These are phyloP conservation scores for Xylaria sp. DNA, from an alignment of 2,329 filamentous ascomycete species.

Conservation along the genomic window DNA sequence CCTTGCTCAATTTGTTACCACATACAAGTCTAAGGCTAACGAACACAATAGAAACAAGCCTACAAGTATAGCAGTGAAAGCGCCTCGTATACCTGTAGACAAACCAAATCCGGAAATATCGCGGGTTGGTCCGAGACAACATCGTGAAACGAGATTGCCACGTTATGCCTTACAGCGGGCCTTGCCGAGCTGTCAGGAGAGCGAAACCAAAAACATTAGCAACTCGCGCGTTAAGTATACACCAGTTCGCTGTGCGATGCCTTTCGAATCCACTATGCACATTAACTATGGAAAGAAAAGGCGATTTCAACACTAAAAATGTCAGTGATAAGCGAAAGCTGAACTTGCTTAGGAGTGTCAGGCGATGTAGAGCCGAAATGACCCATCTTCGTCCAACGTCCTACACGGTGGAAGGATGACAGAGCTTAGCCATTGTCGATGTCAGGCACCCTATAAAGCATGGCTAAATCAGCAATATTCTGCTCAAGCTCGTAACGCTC, in stretches of 20 bases:
- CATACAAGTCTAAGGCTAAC: neutral
- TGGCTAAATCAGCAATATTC: neutral
- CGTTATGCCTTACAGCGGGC: constrained; percentile 18
- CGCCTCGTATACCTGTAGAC: neutral
- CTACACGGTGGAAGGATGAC: neutral
- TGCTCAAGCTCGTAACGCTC: neutral
- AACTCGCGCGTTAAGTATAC: neutral
- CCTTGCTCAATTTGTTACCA: too few relatives aligned
- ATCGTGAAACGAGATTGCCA: neutral
- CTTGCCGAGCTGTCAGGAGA: constrained; percentile 17
- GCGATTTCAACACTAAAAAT: constrained; percentile 11
- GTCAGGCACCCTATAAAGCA: neutral
- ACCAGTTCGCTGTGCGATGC: neutral
- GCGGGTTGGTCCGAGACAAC: neutral
- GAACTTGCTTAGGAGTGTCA: neutral
- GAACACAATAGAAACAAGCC: neutral
- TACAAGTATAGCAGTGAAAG: neutral
- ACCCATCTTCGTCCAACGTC: neutral
- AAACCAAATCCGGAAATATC: neutral
- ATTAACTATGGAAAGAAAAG: constrained; percentile 15
- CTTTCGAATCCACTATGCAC: neutral
- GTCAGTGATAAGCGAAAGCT: constrained; percentile 20
- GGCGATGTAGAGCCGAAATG: neutral
- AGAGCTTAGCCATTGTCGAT: neutral
- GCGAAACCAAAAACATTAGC: constrained; percentile 3